Base-by-base conservation (phyloP, 1,284 basidiomycete species). In the Austroboletus novae-zelandiae region DNA sequence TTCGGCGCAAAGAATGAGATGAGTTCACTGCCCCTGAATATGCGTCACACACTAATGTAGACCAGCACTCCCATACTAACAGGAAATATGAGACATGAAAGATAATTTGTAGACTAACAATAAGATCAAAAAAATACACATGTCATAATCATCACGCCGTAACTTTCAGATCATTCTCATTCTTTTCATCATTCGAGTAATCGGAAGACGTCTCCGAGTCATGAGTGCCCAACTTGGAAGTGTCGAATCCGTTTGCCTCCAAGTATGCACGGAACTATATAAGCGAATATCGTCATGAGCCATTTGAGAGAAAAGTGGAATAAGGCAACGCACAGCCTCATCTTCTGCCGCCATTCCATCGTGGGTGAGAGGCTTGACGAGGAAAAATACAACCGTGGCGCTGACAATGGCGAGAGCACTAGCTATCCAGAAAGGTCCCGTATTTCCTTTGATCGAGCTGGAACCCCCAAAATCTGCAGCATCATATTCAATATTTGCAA, bases 301-400 rank as follows among this genome's bases (percentile, higher is more conserved):
- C 20, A 9, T 30, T 20, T 11, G 35, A 13, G 18, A 25, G 15
- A 14, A 23, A 15, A 13, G 34, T 9, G 20, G 27, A 15, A 30
- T 11, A 18, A 29, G 18, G 30, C 25, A 17, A 51, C 61, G 10
- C 54, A 67, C 61, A 15, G 54, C 65, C 36, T 64, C 70, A 68
- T 95, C 91, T 70, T 94, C 91, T 42, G 80, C 74, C 20, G 71
- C 70, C 89, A 95, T 94, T 37, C 87, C 85, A 58, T 96, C 91
- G 30, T 83, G 78, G 17, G 75, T 74, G 50, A 95, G 78, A 39
- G 90, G 87, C 39, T 76, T 77, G 62, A 98, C 83, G 69, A 91
- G 85, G 69, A 91, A 65, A 58, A 85, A 77, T 0, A 87, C 86
- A 58, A 93, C 71, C 8, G 84, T 18, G 1, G 93, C 91, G 50